phyloP scores from a whole-genome alignment of 2,329 filamentous ascomycete species.

The Graphiopsis chlorocephala region DNA sequence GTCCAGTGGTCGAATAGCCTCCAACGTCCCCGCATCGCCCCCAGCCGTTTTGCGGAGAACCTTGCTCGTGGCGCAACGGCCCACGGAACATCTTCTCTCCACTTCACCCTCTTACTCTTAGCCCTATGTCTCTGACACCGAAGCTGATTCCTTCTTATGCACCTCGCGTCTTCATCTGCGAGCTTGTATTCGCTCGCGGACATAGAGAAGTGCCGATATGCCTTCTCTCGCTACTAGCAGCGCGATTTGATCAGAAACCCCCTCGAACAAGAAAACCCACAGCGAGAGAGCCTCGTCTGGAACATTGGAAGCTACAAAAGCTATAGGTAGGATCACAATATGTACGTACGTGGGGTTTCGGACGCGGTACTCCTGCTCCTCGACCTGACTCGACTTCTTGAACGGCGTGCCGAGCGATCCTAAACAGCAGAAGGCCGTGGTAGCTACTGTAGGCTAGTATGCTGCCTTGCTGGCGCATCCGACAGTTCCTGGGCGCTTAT shows the following conservation, averaged over 20 bases:
- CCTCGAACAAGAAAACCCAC: background rate
- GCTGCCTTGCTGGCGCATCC: background rate
- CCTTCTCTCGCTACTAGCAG: background rate
- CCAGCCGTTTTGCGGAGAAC: slow-evolving; percentile 13
- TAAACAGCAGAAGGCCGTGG: background rate
- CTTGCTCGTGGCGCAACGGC: slow-evolving; percentile 5
- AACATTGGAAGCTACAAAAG: background rate
- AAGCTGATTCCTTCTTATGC: background rate
- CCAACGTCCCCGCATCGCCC: slow-evolving; percentile 4
- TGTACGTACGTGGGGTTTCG: slow-evolving; percentile 1
- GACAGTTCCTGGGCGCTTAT: background rate
- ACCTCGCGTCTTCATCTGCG: background rate
- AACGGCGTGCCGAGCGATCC: slow-evolving; percentile 4
- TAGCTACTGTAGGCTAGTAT: background rate
- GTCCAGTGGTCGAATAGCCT: background rate
- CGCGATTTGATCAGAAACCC: background rate
- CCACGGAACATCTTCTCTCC: slow-evolving; percentile 14
- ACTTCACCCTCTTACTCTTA: background rate
- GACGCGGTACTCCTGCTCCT: background rate
- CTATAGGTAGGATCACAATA: background rate
- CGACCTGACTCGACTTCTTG: background rate
- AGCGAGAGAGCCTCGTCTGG: background rate
- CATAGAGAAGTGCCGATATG: background rate
- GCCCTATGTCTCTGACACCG: background rate
- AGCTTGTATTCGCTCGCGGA: background rate